Evolutionary conservation across 768 basidiomycete species (phyloP).

Genomic region (Steccherinum ochraceum): DNA sequence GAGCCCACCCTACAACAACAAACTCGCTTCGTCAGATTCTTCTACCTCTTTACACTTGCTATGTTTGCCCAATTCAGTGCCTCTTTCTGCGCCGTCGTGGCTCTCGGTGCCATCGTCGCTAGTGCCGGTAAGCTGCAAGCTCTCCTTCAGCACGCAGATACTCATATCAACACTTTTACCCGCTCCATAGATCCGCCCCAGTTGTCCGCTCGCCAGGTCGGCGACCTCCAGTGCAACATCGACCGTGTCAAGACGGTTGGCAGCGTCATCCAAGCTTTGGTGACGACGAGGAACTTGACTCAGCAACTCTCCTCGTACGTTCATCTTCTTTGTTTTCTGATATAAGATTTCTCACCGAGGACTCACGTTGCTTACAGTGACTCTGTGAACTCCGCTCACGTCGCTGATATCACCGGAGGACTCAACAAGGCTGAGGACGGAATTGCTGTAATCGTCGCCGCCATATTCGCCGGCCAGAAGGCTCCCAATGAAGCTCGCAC

Average conservation of each 20-base stretch:
- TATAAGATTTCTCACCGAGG: no score
- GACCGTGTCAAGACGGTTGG: constrained; percentile 26
- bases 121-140: constrained; percentile 5
- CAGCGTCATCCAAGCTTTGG: constrained; percentile 15
- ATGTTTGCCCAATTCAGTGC: no score
- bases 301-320: constrained; percentile 11
- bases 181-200: background rate
- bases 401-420: background rate
- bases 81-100: background rate
- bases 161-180: background rate
- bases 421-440: background rate
- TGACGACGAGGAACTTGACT: constrained; percentile 15
- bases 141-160: background rate
- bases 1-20: no score
- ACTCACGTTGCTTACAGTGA: no score
- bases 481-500: background rate
- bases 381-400: background rate
- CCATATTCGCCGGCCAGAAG: background rate
- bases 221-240: constrained; percentile 27
- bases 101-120: background rate
- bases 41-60: no score
- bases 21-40: no score
- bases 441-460: background rate
- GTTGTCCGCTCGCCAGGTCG: constrained; percentile 21
- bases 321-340: background rate